phyloP scores from a whole-genome alignment of 306 rosid species.

The Alnus rubra region DNA sequence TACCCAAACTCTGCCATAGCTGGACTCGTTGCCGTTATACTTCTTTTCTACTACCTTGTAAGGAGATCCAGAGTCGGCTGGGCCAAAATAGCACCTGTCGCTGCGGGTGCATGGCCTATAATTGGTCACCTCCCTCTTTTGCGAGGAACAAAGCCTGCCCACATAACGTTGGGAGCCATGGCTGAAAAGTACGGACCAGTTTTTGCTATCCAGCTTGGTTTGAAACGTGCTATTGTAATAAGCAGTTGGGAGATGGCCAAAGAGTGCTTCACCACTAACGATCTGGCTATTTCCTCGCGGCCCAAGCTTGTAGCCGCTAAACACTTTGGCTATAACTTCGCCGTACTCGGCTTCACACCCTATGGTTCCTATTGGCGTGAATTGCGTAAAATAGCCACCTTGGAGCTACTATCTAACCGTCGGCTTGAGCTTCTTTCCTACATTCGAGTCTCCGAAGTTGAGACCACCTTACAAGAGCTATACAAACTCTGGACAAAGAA shows the following conservation, averaged over 20 bases:
- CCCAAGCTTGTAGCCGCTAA: conserved; percentile 12
- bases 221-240: conserved; percentile 28
- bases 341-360: conserved; percentile 36
- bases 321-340: conserved; percentile 37
- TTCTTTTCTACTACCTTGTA: neutral
- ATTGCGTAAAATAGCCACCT: conserved; percentile 33
- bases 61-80: neutral
- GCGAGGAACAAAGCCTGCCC: conserved; percentile 32
- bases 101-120: conserved; percentile 65
- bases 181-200: conserved; percentile 44
- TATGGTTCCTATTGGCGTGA: conserved; percentile 44
- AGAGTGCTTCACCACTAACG: conserved; percentile 46
- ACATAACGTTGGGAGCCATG: conserved; percentile 43
- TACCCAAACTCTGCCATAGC: neutral
- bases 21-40: neutral
- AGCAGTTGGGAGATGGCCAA: conserved; percentile 40
- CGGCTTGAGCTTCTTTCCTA: conserved; percentile 35
- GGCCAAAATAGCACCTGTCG: conserved; percentile 34
- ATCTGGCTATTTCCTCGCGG: conserved; percentile 30
- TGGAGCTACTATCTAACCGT: conserved; percentile 43
- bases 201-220: conserved; percentile 36
- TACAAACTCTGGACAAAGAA: conserved; percentile 27
- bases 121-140: conserved; percentile 59
- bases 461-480: conserved; percentile 27
- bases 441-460: conserved; percentile 33